Evolutionary conservation across 371 early-diverging fungal genomes (phyloP).

Genomic region (Mucor plumbeus): DNA sequence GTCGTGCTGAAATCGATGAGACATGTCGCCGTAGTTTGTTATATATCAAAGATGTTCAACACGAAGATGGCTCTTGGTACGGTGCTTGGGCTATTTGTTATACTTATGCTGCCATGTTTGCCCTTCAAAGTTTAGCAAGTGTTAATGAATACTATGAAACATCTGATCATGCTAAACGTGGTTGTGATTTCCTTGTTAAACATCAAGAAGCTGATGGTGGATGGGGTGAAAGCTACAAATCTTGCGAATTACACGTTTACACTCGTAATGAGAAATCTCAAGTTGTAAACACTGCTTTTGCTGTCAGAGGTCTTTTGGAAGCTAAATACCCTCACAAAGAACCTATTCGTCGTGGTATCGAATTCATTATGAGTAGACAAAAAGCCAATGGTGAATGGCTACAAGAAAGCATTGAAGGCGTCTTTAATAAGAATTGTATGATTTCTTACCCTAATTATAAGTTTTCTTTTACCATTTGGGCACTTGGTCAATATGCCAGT

Average conservation of each 20-base stretch:
- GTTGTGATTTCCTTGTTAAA: conserved; percentile 87
- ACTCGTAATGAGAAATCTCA: conserved; percentile 75
- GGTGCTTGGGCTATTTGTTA: conserved; percentile 98
- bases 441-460: conserved; percentile 98
- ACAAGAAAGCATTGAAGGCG: conserved; percentile 97
- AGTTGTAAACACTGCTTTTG: conserved; percentile 93
- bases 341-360: conserved; percentile 78
- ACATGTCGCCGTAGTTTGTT: conserved; percentile 66
- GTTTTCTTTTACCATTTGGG: conserved; percentile 94
- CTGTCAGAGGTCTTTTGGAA: conserved; percentile 85
- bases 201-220: conserved; percentile 94
- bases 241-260: conserved; percentile 77
- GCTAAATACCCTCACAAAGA: conserved; percentile 84
- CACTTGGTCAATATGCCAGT: conserved; percentile 87
- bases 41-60: conserved; percentile 78
- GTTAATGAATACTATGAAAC: conserved; percentile 85
- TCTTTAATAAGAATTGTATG: conserved; percentile 92
- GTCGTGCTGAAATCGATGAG: conserved; percentile 80
- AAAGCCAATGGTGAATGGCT: conserved; percentile 92
- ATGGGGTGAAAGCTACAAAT: conserved; percentile 96
- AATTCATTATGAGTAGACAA: conserved; percentile 87
- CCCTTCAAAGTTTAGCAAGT: conserved; percentile 84
- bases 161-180: conserved; percentile 46
- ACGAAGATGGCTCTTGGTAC: conserved; percentile 91
- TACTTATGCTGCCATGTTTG: conserved; percentile 97